A percentile compares a stretch with the other conserved stretches of the same genome.
Conservation (phyloP, 306 rosid genomes). For the Lupinus albus region DNA sequence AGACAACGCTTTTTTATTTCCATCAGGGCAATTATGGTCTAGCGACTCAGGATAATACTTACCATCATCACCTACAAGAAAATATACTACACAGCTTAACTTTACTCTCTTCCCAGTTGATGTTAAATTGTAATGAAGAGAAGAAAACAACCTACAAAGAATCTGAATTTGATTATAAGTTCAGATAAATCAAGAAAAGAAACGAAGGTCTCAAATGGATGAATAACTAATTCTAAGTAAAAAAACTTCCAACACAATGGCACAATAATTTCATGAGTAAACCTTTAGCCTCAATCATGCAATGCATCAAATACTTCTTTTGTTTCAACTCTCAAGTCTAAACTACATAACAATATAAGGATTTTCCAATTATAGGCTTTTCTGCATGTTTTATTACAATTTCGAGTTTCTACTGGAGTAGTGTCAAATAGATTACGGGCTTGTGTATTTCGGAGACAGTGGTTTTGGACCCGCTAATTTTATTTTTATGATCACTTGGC, state of each 20-base stretch:
- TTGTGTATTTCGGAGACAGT: neutral
- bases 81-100: constrained; percentile 35
- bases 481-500: neutral
- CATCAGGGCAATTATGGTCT: constrained; percentile 49
- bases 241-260: constrained; percentile 1
- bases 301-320: no score
- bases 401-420: constrained; percentile 6
- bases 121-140: constrained; percentile 30
- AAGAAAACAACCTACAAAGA: constrained; percentile 25
- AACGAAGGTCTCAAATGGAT: neutral
- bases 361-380: constrained; percentile 3
- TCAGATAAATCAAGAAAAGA: neutral
- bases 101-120: constrained; percentile 28
- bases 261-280: constrained; percentile 26
- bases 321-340: constrained; percentile 11
- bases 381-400: neutral
- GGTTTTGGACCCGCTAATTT: neutral
- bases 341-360: neutral
- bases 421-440: constrained; percentile 18
- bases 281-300: constrained; percentile 2
- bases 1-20: constrained; percentile 53
- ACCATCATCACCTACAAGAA: constrained; percentile 46
- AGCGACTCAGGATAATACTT: constrained; percentile 44
- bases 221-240: constrained; percentile 20
- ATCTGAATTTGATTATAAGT: constrained; percentile 29